phyloP scores from a whole-genome alignment of 768 basidiomycete species.

The Suillus alpinus region DNA sequence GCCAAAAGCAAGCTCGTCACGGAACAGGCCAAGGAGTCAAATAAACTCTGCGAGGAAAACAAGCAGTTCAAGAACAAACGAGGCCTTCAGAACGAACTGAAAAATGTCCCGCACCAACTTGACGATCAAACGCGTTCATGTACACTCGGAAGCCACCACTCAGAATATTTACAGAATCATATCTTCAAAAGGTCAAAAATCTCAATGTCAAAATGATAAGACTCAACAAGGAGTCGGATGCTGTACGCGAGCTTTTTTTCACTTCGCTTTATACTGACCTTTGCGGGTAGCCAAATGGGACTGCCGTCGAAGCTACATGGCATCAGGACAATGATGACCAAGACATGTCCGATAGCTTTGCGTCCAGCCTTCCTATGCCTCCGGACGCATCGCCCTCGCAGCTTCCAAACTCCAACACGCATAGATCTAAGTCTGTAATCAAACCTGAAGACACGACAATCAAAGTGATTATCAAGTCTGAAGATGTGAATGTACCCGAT shows the following conservation, averaged over 20 bases:
- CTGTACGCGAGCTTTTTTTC: background rate
- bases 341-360: background rate
- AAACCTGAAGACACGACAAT: background rate
- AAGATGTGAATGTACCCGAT: conserved; percentile 1
- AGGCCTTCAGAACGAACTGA: conserved; percentile 4
- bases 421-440: background rate
- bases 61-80: background rate
- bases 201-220: background rate
- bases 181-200: background rate
- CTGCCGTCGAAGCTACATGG: background rate
- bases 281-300: background rate
- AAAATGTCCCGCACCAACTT: background rate
- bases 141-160: background rate
- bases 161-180: background rate
- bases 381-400: background rate
- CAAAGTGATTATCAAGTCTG: conserved; percentile 7
- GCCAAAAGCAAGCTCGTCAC: background rate
- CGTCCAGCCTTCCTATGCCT: background rate
- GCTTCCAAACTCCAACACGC: background rate
- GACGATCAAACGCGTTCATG: conserved; percentile 2
- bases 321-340: background rate
- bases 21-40: background rate
- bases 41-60: conserved; percentile 2
- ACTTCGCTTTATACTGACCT: background rate
- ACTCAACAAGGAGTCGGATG: background rate